Conservation (phyloP, 768 basidiomycete species). For the Agaricus sinodeliciosus region DNA sequence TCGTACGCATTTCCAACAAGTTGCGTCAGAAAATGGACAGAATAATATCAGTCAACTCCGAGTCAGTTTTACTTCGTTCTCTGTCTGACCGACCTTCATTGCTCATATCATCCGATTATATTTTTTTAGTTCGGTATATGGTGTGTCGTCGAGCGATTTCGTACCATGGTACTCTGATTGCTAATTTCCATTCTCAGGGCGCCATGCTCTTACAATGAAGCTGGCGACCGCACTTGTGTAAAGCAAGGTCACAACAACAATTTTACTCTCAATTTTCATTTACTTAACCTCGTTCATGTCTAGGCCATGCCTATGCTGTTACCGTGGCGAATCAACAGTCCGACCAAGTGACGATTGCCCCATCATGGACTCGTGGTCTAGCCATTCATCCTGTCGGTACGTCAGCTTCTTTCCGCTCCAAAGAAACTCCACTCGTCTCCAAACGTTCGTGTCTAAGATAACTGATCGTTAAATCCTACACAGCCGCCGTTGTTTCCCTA, state of each 20-base stretch:
- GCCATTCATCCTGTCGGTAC: conserved; percentile 71
- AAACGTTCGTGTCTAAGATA: not conserved
- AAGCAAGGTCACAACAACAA: conserved; percentile 29
- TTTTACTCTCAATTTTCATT: not conserved
- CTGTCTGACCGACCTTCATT: not conserved
- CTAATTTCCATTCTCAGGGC: conserved; percentile 35
- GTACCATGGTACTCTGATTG: not conserved
- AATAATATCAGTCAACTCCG: conserved; percentile 39
- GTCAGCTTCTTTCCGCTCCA: conserved; percentile 15
- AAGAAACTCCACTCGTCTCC: not conserved
- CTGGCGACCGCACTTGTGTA: conserved; percentile 43
- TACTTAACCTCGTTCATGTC: not conserved
- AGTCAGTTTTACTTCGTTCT: conserved; percentile 32
- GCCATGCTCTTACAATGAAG: conserved; percentile 44
- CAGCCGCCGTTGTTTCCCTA: conserved; percentile 51
- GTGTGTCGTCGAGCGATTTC: conserved; percentile 26
- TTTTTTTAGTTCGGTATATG: conserved; percentile 60
- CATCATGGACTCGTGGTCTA: conserved; percentile 69
- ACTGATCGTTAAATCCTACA: not conserved
- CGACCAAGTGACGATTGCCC: conserved; percentile 35
- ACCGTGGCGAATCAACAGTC: conserved; percentile 28
- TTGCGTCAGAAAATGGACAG: conserved; percentile 16
- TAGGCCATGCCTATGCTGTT: conserved; percentile 54
- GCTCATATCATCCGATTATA: not conserved
- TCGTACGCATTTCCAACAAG: conserved; percentile 43